Percentiles rank a stretch among this genome's conserved stretches.
These are phyloP conservation scores for Cryptosporidium bovis DNA, from an alignment of 169 alveolate species.

Conservation along the genomic window DNA sequence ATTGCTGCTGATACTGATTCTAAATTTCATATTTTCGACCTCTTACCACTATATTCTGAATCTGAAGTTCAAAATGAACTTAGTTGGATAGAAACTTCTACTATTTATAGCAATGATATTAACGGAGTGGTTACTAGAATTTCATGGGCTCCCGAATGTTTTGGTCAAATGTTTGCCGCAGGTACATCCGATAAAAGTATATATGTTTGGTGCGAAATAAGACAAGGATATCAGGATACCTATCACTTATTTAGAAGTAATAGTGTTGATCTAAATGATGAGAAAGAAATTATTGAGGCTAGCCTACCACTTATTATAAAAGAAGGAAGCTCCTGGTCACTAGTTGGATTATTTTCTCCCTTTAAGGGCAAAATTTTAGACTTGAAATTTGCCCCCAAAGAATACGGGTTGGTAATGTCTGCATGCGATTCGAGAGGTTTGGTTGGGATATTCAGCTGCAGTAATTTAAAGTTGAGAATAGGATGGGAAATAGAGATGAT, in stretches of 20 bases:
- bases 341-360: constrained; percentile 16
- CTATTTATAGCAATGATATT: neutral
- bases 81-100: constrained; percentile 39
- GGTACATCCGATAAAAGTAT: constrained; percentile 33
- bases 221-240: constrained; percentile 63
- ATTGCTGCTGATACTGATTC: constrained; percentile 37
- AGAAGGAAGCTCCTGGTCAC: constrained; percentile 24
- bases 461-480: neutral
- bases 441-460: constrained; percentile 56
- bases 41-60: neutral
- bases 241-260: constrained; percentile 39
- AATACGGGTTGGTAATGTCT: constrained; percentile 47
- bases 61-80: neutral
- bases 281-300: neutral
- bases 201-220: constrained; percentile 51
- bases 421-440: constrained; percentile 62
- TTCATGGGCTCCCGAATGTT: constrained; percentile 68
- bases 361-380: constrained; percentile 38
- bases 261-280: neutral
- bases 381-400: constrained; percentile 38
- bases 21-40: constrained; percentile 50
- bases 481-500: constrained; percentile 59
- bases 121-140: constrained; percentile 29
- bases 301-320: neutral
- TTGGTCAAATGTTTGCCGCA: constrained; percentile 64